Percentiles rank a stretch among this genome's conserved stretches.
Evolutionary conservation across 257 asterid species (phyloP).

Genomic region (Solanum verrucosum): DNA sequence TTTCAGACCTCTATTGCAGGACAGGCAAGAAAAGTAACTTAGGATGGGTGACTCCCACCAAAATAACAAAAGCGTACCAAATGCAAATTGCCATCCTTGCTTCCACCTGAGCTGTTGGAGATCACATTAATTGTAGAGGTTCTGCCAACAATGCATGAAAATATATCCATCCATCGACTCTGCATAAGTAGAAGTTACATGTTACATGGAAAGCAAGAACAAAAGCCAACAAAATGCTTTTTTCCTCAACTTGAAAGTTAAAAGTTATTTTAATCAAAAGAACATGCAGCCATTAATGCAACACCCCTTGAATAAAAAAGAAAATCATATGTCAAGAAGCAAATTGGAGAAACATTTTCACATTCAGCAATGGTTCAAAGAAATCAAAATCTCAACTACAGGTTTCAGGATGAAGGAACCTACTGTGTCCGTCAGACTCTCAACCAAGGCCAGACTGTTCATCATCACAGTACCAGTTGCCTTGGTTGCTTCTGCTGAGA

Average conservation of each 20-base stretch:
- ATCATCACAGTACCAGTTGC: conserved; percentile 48
- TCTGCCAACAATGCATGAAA: conserved; percentile 57
- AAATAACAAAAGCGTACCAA: conserved; percentile 36
- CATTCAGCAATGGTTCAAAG: not conserved
- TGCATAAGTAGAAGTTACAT: not conserved
- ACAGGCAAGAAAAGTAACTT: not conserved
- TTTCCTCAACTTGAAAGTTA: not conserved
- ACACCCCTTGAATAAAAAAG: not conserved
- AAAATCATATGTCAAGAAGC: not conserved
- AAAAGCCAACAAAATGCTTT: not conserved
- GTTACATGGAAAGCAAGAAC: not conserved
- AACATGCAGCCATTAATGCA: not conserved
- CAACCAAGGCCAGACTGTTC: conserved; percentile 38
- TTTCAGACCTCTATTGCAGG: not conserved
- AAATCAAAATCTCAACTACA: not conserved
- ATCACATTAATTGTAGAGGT: conserved; percentile 47
- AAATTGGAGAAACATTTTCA: not conserved
- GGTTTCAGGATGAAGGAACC: not conserved
- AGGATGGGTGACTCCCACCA: not conserved
- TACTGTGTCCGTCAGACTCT: conserved; percentile 67
- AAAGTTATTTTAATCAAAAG: not conserved
- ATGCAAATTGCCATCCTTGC: conserved; percentile 62
- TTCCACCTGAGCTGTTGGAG: conserved; percentile 64
- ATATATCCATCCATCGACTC: conserved; percentile 71
- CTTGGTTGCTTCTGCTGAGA: conserved; percentile 60